Conservation (phyloP, 257 asterid species). For the Dorcoceras hygrometricum region DNA sequence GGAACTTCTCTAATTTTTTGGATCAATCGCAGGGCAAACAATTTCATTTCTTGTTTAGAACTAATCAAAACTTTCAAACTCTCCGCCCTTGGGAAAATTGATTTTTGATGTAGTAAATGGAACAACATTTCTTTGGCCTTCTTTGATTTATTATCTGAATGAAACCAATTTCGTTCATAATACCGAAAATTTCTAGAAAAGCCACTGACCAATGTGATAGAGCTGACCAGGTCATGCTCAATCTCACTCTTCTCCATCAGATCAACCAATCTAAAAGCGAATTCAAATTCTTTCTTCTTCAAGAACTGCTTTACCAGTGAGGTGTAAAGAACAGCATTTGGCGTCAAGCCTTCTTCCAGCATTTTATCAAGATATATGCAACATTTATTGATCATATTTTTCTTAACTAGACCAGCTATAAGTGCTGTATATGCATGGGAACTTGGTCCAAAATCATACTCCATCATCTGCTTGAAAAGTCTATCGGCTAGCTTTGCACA, state of each 20-base stretch:
- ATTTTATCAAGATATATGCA: constrained; percentile 50
- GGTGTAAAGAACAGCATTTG: constrained; percentile 52
- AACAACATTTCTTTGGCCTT: constrained; percentile 42
- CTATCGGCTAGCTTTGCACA: constrained; percentile 37
- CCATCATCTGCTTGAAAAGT: constrained; percentile 44
- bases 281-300: constrained; percentile 47
- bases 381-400: constrained; percentile 46
- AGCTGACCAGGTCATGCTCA: constrained; percentile 43
- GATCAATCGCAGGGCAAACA: constrained; percentile 33
- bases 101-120: constrained; percentile 32
- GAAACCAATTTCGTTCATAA: constrained; percentile 32
- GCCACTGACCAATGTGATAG: constrained; percentile 50
- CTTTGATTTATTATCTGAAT: constrained; percentile 25
- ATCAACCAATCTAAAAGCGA: constrained; percentile 47
- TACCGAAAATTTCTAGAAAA: constrained; percentile 42
- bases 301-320: constrained; percentile 56
- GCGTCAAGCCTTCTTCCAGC: constrained; percentile 57
- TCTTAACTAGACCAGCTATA: constrained; percentile 54
- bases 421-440: constrained; percentile 53
- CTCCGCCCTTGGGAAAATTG: constrained; percentile 23
- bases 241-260: constrained; percentile 52
- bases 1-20: constrained; percentile 24
- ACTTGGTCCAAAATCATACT: constrained; percentile 41
- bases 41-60: constrained; percentile 38
- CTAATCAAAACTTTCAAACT: constrained; percentile 23